A percentile compares a stretch with the other conserved stretches of the same genome.
Conservation (phyloP, 352 stramenopile genomes). For the Phytophthora nicotianae region DNA sequence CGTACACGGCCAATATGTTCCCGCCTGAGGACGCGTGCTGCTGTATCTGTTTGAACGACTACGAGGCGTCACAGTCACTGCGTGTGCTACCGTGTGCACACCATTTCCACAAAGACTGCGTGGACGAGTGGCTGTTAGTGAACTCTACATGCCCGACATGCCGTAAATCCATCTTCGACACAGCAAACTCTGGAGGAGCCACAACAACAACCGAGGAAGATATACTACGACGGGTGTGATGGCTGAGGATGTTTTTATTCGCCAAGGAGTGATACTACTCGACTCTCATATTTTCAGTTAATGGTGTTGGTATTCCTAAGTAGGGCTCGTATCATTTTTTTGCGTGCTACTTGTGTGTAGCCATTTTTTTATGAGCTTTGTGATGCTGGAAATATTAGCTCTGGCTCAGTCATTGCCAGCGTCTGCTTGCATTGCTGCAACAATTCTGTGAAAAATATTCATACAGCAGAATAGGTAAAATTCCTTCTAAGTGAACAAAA, state of each 20-base stretch:
- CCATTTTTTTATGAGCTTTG: slow-evolving; percentile 6
- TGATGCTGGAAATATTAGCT: slow-evolving; percentile 21
- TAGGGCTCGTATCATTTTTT: slow-evolving; percentile 14
- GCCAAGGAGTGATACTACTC: slow-evolving; percentile 12
- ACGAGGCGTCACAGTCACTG: slow-evolving; percentile 88
- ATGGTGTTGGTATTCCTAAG: slow-evolving; percentile 34
- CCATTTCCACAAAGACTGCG: slow-evolving; percentile 93
- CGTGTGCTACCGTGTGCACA: slow-evolving; percentile 95
- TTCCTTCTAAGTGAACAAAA: too few relatives aligned
- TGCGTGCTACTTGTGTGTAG: too few relatives aligned
- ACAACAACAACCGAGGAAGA: slow-evolving; percentile 56
- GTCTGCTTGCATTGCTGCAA: slow-evolving; percentile 30
- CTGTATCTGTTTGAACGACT: slow-evolving; percentile 92
- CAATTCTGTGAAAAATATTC: slow-evolving; percentile 20
- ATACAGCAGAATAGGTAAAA: slow-evolving; percentile 1
- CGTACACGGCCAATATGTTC: slow-evolving; percentile 69
- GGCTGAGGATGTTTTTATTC: slow-evolving; percentile 1
- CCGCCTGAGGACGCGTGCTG: slow-evolving; percentile 87
- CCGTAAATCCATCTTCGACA: slow-evolving; percentile 80
- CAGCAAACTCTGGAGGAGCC: slow-evolving; percentile 17
- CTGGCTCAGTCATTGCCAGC: slow-evolving; percentile 14
- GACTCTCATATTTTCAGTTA: slow-evolving; percentile 22
- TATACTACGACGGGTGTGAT: slow-evolving; percentile 64
- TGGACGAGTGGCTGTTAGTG: slow-evolving; percentile 89
- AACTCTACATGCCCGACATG: slow-evolving; percentile 90